Evolutionary conservation across 2,329 filamentous ascomycete species (phyloP), one percentile per base, ranked within the genome.

Genomic region (Colletotrichum sp.): DNA sequence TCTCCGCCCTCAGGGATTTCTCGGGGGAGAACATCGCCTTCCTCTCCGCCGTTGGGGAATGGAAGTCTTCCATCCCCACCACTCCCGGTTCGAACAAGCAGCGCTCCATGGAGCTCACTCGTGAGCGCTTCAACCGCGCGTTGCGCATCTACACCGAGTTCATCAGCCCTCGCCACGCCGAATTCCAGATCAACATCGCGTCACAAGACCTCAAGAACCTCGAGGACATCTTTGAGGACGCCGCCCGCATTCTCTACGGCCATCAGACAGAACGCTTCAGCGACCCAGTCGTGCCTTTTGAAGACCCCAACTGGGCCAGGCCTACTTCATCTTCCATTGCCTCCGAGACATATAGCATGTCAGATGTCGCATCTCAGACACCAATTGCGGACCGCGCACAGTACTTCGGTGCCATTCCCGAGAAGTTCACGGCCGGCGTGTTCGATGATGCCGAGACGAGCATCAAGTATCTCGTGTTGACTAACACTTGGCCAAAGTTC

Each of bases 21-120:
- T 94, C 92, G 0, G 93, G 92, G 16, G 93, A 95, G 82, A 95
- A 95, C 80, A 92, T 94, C 78, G 89, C 92, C 63, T 94, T 94
- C 82, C 83, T 94, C 7, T 90, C 88, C 10, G 85, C 87, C 55
- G 89, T 94, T 10, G 85, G 87, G 4, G 87, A 89, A 73, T 94
- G 91, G 90, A 92, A 90, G 80, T 79, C 81, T 5, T 83, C 82
- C 2, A 81, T 84, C 62, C 82, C 84, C 0, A 57, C 34, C 9
- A 32, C 68, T 21, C 39, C 24, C 1, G 34, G 30, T 6, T 66
- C 13, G 49, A 74, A 72, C 64, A 78, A 78, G 34, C 79, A 81
- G 8, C 71, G 72, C 8, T 65, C 9, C 71, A 77, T 6, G 68
- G 84, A 83, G 16, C 83, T 83, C 28, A 85, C 84, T 8, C 89